These are phyloP conservation scores for Mortierella sp. DNA, from an alignment of 371 early-diverging fungal species.

Conservation along the genomic window DNA sequence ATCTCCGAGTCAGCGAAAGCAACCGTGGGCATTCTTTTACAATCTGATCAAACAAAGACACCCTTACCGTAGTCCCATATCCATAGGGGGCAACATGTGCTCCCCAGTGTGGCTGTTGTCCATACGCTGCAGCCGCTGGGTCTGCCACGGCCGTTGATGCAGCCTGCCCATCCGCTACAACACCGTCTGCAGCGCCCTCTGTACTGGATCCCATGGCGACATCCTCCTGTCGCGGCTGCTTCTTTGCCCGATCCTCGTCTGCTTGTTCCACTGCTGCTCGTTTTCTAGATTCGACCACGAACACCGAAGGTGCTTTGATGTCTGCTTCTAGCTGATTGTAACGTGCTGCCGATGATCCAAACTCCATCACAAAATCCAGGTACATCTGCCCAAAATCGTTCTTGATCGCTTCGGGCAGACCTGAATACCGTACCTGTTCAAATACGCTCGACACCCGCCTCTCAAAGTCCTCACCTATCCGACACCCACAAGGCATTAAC, in stretches of 20 bases:
- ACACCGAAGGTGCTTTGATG: slow-evolving; percentile 24
- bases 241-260: slow-evolving; percentile 33
- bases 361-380: slow-evolving; percentile 63
- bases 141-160: slow-evolving; percentile 1
- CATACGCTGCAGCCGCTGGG: slow-evolving; percentile 10
- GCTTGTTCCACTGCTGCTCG: slow-evolving; percentile 31
- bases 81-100: slow-evolving; percentile 19
- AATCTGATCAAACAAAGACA: not conserved
- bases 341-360: slow-evolving; percentile 46
- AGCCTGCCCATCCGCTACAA: not conserved
- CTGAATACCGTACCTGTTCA: slow-evolving; percentile 56
- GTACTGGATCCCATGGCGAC: slow-evolving; percentile 10
- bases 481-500: no score
- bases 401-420: slow-evolving; percentile 56
- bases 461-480: slow-evolving; percentile 55
- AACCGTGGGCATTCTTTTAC: not conserved
- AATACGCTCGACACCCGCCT: slow-evolving; percentile 56
- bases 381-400: slow-evolving; percentile 60
- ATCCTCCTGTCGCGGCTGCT: slow-evolving; percentile 20
- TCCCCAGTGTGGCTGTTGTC: slow-evolving; percentile 19
- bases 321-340: slow-evolving; percentile 41
- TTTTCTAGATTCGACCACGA: slow-evolving; percentile 31
- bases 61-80: slow-evolving; percentile 24
- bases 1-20: not conserved
- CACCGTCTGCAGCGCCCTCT: not conserved